Evolutionary conservation across 139 green algal species (phyloP), one percentile per base, ranked within the genome.

Genomic region (Chlorella vulgaris): DNA sequence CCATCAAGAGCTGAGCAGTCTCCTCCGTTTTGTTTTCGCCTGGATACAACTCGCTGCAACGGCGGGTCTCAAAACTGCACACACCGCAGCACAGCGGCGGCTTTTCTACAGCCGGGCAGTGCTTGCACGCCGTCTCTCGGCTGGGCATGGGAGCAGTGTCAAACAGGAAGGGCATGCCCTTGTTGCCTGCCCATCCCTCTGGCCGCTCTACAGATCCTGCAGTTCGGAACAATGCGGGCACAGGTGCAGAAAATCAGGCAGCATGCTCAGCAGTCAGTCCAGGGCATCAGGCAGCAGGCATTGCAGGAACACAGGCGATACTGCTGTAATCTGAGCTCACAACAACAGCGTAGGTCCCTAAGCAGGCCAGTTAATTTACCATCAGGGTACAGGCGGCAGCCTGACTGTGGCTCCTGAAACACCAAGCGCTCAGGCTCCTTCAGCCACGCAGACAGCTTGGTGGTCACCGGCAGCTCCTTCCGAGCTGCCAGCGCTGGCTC

Each of bases 51-150:
- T 36, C 5, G 5, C 29, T 33, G 70, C 80, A 85, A 2, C 38
- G 69, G 33, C 80, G 71, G 13, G 33, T 35, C 70, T 85, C 80
- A 42, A 81, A 85, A 5, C 58, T 58, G 71, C 80, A 85, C 42
- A 85, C 71, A 62, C 69, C 73, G 73, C 73, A 79, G 73, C 73
- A 79, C 51, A 79, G 73, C 73, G n/a, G 53, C 36, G 73, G 73
- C 21, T 29, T 68, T 5, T 79, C 53, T 21, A 68, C 24, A 18
- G 61, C n/a, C 15, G 58, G 53, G 73, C 73, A 79, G 73, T 53
- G 35, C 4, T 50, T 3, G 73, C 73, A 79, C 51, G 73, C 36
- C 7, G 51, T 5, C 1, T 51, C 35, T 3, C 53, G 33, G 19
- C 3, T 33, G 26, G 73, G 73, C 73, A 79, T 79, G 35, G 22